A percentile compares a stretch with the other conserved stretches of the same genome.
These are phyloP conservation scores for Glaciozyma martinii DNA, from an alignment of 768 basidiomycete genomes.

Conservation along the genomic window DNA sequence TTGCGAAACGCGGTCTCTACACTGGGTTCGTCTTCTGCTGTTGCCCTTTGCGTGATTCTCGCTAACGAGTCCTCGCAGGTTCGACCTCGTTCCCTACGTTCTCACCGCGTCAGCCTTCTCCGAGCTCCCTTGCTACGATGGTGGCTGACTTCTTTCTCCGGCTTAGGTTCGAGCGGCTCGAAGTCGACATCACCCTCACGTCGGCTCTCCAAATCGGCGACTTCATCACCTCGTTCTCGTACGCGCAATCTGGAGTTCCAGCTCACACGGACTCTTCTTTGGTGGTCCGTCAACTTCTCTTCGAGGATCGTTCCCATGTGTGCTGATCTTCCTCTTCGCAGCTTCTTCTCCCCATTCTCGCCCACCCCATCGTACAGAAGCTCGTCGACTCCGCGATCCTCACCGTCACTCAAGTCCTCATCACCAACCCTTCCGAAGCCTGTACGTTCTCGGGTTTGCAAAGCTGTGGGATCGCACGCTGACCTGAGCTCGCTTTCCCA, in stretches of 20 bases:
- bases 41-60: too few species aligned
- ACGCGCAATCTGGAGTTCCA: slow-evolving; percentile 51
- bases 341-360: slow-evolving; percentile 59
- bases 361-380: slow-evolving; percentile 64
- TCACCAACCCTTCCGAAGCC: slow-evolving; percentile 45
- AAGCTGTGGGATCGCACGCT: too few species aligned
- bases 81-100: too few species aligned
- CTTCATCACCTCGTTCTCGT: slow-evolving; percentile 56
- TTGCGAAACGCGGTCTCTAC: too few species aligned
- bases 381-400: slow-evolving; percentile 53
- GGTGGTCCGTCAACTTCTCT: slow-evolving; percentile 34
- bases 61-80: too few species aligned
- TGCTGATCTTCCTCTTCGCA: not conserved
- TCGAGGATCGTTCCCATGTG: not conserved
- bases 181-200: slow-evolving; percentile 53
- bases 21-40: too few species aligned
- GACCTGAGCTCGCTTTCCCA: not conserved
- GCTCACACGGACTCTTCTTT: slow-evolving; percentile 57
- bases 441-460: too few species aligned
- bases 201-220: slow-evolving; percentile 56
- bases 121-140: not conserved
- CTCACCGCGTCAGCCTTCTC: not conserved
- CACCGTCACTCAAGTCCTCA: slow-evolving; percentile 57
- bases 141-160: slow-evolving; percentile 47
- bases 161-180: slow-evolving; percentile 56